These are phyloP conservation scores for Xylaria sp. DNA, from an alignment of 2,329 filamentous ascomycete genomes.

Conservation along the genomic window DNA sequence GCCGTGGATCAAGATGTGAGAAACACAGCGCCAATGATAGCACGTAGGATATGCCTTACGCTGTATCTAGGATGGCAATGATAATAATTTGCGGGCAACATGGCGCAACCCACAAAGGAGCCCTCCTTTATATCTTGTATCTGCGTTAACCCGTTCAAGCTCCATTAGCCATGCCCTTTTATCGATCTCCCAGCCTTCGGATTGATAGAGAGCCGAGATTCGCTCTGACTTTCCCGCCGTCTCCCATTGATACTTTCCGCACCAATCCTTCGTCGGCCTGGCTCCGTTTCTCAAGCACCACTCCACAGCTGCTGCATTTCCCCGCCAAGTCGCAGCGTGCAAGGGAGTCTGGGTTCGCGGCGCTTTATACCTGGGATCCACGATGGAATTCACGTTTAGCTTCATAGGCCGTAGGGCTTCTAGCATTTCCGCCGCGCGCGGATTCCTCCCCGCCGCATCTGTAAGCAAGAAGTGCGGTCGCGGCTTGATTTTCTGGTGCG, in stretches of 20 bases:
- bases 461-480: slow-evolving; percentile 24
- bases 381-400: slow-evolving; percentile 23
- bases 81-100: not conserved
- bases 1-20: too few species aligned
- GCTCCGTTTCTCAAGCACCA: slow-evolving; percentile 21
- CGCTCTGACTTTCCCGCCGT: not conserved
- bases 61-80: not conserved
- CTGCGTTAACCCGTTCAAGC: not conserved
- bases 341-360: slow-evolving; percentile 17
- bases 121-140: not conserved
- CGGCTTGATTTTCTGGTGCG: slow-evolving; percentile 16
- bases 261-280: slow-evolving; percentile 12
- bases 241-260: slow-evolving; percentile 22
- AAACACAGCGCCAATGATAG: too few species aligned
- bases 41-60: too few species aligned
- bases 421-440: slow-evolving; percentile 2
- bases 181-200: slow-evolving; percentile 18
- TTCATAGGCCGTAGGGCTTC: slow-evolving; percentile 16
- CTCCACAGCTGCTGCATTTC: not conserved
- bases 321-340: slow-evolving; percentile 14
- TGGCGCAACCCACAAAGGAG: not conserved
- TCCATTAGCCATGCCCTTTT: slow-evolving; percentile 8
- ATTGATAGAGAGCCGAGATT: slow-evolving; percentile 7
- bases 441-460: slow-evolving; percentile 1
- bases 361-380: slow-evolving; percentile 20